phyloP scores from a whole-genome alignment of 202 grass and related monocot species.

The Schoenoplectus tabernaemontani region DNA sequence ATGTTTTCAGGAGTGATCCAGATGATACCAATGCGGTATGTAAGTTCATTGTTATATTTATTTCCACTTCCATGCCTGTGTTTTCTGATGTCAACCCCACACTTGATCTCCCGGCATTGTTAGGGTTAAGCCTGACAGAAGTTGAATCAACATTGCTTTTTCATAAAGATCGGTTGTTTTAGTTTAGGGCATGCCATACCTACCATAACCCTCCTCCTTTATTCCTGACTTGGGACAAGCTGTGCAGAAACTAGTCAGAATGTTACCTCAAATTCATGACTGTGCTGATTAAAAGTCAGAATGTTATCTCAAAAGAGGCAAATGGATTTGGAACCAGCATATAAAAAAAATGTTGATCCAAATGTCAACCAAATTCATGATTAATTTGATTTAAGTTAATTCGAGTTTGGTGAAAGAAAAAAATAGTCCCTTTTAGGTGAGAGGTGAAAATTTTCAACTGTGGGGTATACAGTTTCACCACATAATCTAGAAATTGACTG shows the following conservation, averaged over 20 bases:
- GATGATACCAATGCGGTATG: slow-evolving; percentile 88
- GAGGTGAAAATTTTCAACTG: background rate
- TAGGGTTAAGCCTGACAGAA: background rate
- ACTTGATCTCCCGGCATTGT: no score
- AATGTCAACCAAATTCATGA: background rate
- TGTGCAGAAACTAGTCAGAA: no score
- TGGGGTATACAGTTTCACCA: background rate
- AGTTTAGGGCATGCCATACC: no score
- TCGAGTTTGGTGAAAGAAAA: background rate
- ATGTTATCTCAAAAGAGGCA: background rate
- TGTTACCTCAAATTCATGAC: background rate
- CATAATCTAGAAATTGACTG: background rate
- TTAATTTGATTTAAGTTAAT: background rate
- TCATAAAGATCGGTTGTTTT: no score
- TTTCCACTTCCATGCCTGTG: background rate
- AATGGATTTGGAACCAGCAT: background rate
- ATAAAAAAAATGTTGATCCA: background rate
- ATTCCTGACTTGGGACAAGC: no score
- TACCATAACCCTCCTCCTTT: no score
- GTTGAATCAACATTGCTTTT: background rate
- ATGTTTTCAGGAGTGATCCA: slow-evolving; percentile 68
- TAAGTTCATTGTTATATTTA: slow-evolving; percentile 23
- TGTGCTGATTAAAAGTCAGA: background rate
- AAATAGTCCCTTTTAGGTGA: background rate
- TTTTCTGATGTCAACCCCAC: background rate